Percentiles rank a stretch among this genome's conserved stretches.
Conservation (phyloP, 257 asterid genomes). For the Handroanthus guayacan region DNA sequence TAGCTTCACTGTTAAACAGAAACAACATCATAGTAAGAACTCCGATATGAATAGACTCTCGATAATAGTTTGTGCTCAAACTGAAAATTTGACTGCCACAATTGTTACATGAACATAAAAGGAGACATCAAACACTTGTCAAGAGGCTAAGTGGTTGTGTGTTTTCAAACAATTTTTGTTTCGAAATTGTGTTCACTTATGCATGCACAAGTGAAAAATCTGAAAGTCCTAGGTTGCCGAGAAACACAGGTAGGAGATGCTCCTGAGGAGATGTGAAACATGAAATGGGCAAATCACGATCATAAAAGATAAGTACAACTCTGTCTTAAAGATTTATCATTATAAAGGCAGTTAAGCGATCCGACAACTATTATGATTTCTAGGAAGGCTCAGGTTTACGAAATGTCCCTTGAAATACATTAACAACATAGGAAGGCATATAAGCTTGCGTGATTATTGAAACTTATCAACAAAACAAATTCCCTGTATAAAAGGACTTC, state of each 20-base stretch:
- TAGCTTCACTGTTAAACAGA: conserved; percentile 63
- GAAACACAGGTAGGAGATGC: no score
- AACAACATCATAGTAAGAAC: conserved; percentile 15
- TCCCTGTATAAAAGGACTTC: background rate
- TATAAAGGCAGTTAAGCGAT: background rate
- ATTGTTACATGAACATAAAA: background rate
- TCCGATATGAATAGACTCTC: background rate
- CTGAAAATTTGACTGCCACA: background rate
- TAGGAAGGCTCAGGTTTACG: background rate
- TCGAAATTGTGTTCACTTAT: background rate
- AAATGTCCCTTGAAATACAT: background rate
- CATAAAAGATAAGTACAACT: background rate
- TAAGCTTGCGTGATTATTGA: background rate
- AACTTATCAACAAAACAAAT: background rate
- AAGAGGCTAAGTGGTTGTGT: background rate
- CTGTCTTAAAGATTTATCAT: background rate
- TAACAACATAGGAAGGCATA: background rate
- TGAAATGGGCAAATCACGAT: background rate
- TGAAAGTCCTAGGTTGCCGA: background rate
- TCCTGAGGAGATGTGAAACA: background rate
- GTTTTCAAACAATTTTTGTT: background rate
- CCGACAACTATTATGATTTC: background rate
- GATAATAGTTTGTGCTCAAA: background rate
- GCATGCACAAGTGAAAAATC: background rate
- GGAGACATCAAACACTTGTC: background rate